These are phyloP conservation scores for Leccinum arenicola DNA, from an alignment of 768 basidiomycete genomes.

Conservation along the genomic window DNA sequence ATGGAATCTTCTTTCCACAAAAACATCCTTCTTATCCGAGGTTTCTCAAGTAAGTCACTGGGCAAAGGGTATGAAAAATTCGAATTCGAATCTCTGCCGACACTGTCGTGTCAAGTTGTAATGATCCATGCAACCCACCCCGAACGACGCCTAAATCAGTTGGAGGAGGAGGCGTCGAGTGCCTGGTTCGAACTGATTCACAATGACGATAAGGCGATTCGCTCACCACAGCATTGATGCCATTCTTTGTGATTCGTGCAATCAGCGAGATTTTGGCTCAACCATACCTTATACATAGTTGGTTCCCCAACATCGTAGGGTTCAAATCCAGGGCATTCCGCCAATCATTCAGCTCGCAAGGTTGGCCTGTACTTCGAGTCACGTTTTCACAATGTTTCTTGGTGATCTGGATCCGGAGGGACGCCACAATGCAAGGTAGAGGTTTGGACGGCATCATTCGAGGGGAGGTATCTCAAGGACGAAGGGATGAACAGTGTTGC, in stretches of 20 bases:
- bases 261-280: not conserved
- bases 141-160: constrained; percentile 39
- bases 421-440: constrained; percentile 62
- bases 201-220: constrained; percentile 33
- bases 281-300: constrained; percentile 32
- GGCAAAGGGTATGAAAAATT: constrained; percentile 35
- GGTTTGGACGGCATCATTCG: constrained; percentile 62
- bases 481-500: too few relatives aligned
- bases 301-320: constrained; percentile 67
- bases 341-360: constrained; percentile 44
- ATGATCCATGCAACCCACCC: constrained; percentile 34
- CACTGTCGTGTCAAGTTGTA: constrained; percentile 36
- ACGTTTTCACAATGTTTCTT: constrained; percentile 37
- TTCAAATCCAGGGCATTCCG: constrained; percentile 55
- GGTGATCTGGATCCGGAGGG: constrained; percentile 44
- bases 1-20: too few relatives aligned
- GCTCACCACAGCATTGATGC: constrained; percentile 46
- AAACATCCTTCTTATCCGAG: too few relatives aligned
- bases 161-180: constrained; percentile 48
- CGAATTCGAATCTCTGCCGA: constrained; percentile 42
- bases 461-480: constrained; percentile 25
- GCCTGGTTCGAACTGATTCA: constrained; percentile 50
- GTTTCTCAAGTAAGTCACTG: constrained; percentile 17
- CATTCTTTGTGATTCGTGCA: constrained; percentile 55
- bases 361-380: constrained; percentile 55